Percentiles rank a stretch among this genome's conserved stretches.
Evolutionary conservation across 495 filamentous ascomycete species (phyloP).

Genomic region (Neohortaea acidophila): DNA sequence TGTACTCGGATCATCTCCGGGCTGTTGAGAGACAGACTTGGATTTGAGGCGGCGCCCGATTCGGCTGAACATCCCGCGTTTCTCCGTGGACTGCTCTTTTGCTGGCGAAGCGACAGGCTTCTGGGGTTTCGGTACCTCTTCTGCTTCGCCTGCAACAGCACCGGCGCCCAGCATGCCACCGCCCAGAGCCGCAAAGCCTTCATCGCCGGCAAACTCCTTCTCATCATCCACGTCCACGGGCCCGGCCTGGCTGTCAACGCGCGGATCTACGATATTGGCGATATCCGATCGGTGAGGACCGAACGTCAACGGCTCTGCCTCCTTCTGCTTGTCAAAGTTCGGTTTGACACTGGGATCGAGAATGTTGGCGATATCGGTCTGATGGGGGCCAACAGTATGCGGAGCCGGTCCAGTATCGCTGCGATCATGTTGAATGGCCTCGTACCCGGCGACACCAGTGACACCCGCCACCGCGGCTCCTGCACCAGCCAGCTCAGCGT

Average conservation of each 20-base stretch:
- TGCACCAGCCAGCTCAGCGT: constrained; percentile 4
- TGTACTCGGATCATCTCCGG: too few species aligned
- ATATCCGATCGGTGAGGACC: constrained; percentile 14
- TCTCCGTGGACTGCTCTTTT: too few species aligned
- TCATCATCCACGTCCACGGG: background rate
- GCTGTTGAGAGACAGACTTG: background rate
- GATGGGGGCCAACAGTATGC: constrained; percentile 17
- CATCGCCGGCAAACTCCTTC: too few species aligned
- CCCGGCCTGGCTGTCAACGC: constrained; percentile 4
- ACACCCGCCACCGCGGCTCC: background rate
- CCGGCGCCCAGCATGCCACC: background rate
- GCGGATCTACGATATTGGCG: constrained; percentile 16
- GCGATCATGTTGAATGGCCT: constrained; percentile 13
- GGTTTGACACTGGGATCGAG: constrained; percentile 20
- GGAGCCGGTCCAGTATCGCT: constrained; percentile 14
- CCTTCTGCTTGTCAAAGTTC: constrained; percentile 19
- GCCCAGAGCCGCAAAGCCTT: constrained; percentile 1
- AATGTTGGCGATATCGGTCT: constrained; percentile 17
- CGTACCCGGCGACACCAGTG: constrained; percentile 6
- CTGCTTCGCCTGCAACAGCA: background rate
- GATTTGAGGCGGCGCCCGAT: too few species aligned
- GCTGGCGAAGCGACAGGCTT: too few species aligned
- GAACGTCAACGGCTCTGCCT: constrained; percentile 4
- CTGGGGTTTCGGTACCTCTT: too few species aligned
- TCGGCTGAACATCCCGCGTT: too few species aligned